Base-by-base conservation (phyloP, 345 rosid species). In the Eucalyptus paniculata region DNA sequence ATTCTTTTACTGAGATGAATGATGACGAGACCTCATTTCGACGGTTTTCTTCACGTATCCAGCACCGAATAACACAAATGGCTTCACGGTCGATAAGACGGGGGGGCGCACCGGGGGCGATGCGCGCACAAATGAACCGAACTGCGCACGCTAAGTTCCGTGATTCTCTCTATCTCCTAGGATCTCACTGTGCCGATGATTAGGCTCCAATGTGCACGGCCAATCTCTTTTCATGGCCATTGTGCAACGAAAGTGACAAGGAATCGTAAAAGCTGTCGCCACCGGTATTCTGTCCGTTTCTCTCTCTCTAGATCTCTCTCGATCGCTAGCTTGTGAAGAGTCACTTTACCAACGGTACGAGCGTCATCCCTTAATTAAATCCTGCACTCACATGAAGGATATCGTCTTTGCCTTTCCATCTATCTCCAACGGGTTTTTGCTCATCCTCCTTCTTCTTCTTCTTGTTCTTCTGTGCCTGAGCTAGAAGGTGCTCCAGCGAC, bases 101-200 rank as follows among this genome's bases (percentile, higher is more conserved):
- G 42, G 80, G 80, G 12, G 19, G 80, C 10, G 37, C 6, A 53
- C 58, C 26, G 34, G 37, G 30, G 13, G 62, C 14, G 62, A 26
- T 56, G 32, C 34, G 18, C 34, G 69, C 17, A 30, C 32, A 30
- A 13, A 62, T 30, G 32, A 34, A 69, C 23, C 83, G 44, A 72
- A 72, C 0, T 11, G 13, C 40, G 44, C 42, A 8, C 45, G 0
- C 69, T 0, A 2, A 18, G n/a, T 72, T 2, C 26, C 8, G 2
- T 2, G 4, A 72, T 72, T 37, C 83, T 37, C 26, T 21, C 4
- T 2, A 11, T 72, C 83, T 72, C 28, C 45, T 3, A 0, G 45
- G 42, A 10, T 13, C 19, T 72, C 6, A 37, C 83, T 34, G 44
- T 19, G 45, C 8, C 13, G 45, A 37, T 37, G 82, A 32, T 34